Base-by-base conservation (phyloP, 352 stramenopile genomes). In the Phytophthora sp. region DNA sequence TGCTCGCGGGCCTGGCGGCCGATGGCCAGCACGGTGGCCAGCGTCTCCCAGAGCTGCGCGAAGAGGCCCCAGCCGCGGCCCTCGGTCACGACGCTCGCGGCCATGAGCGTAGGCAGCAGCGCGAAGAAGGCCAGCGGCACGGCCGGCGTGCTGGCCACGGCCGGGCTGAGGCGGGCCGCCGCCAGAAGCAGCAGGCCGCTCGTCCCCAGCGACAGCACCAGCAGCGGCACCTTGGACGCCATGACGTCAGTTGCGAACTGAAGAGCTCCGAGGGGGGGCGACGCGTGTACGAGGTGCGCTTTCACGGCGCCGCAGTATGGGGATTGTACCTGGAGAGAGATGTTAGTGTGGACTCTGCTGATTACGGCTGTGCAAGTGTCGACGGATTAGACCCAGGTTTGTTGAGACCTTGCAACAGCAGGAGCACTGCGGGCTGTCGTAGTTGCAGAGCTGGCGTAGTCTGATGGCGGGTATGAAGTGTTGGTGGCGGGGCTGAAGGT, bases 121-220 rank as follows among this genome's bases (percentile, higher is more conserved):
- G 76, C 66, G 49, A 87, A 84, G 62, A 89, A 89, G 23, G 53
- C 37, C n/a, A 85, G 58, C 2, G 55, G 66, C n/a, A 84, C 46
- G 10, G 60, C 31, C 17, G 77, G 31, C 4, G 59, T 48, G 9
- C 13, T 72, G 35, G 23, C 35, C 27, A 66, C 24, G 9, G 31
- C n/a, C 18, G 37, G 23, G 17, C 31, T 62, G 24, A 66, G 43
- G 12, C 28, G 10, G 1, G 50, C 27, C 1, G 31, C 50, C 8
- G 13, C 26, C 4, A 70, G 38, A 27, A 79, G 57, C 41, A 74
- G n/a, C 41, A 54, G 31, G 35, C 41, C 41, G 45, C 70, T 79
- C 10, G 66, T 74, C 20, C 45, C 49, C 1, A 79, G 54, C 5
- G 70, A 79, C 43, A 66, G 46, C 48, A 56, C 3, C 31, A 70